phyloP scores from a whole-genome alignment of 2,329 filamentous ascomycete genomes.

The Exophiala aquamarina region DNA sequence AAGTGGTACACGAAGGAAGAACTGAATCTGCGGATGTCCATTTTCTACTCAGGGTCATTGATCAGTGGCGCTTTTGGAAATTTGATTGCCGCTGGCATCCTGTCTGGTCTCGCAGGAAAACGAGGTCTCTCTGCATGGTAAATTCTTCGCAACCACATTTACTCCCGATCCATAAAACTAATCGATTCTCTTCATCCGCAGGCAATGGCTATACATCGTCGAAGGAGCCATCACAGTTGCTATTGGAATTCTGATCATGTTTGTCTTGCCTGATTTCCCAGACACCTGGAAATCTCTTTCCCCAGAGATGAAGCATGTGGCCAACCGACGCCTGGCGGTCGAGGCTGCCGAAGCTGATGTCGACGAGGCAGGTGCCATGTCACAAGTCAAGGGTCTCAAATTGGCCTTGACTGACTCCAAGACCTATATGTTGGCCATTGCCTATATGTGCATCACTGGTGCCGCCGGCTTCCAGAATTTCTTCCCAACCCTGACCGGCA shows the following conservation, averaged over 20 bases:
- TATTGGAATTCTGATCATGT: conserved; percentile 35
- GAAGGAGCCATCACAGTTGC: conserved; percentile 37
- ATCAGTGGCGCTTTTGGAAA: conserved; percentile 54
- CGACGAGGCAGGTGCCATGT: conserved; percentile 49
- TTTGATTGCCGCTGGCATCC: conserved; percentile 54
- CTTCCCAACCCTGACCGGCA: conserved; percentile 53
- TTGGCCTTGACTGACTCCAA: conserved; percentile 49
- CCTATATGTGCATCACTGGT: conserved; percentile 51
- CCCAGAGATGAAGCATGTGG: conserved; percentile 47
- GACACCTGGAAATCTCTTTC: conserved; percentile 45
- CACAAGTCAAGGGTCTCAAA: conserved; percentile 51
- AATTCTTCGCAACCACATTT: neutral
- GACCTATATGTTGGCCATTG: conserved; percentile 44
- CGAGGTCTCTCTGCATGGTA: conserved; percentile 39
- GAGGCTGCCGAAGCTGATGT: conserved; percentile 51
- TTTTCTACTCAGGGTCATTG: conserved; percentile 48
- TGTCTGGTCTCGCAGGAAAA: conserved; percentile 38
- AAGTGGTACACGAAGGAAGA: conserved; percentile 53
- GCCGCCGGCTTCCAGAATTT: conserved; percentile 58
- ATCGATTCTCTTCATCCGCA: neutral
- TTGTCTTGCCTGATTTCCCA: conserved; percentile 40
- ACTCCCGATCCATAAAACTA: neutral
- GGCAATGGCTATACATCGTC: conserved; percentile 38
- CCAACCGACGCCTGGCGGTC: conserved; percentile 43
- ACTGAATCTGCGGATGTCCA: conserved; percentile 49